Base-by-base conservation (phyloP, 176 grass and related monocot genomes). In the Carex kokanica region DNA sequence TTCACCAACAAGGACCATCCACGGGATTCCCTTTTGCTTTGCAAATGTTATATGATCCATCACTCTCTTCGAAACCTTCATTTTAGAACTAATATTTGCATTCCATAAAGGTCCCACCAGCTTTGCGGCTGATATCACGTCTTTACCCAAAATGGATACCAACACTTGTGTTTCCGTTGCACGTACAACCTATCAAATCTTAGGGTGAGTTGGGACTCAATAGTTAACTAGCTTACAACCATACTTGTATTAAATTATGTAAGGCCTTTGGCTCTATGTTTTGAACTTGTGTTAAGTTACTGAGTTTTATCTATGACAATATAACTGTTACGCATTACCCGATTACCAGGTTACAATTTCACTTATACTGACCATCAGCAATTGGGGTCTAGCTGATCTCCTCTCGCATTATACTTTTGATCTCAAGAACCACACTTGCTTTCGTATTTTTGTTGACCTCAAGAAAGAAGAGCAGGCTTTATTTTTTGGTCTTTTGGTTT, bases 41-140 rank as follows among this genome's bases (percentile, higher is more conserved):
- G 88, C 93, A n/a, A 91, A 93, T 41, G 79, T 90, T 38, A 99
- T 89, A 32, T 95, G 92, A 81, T 93, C 93, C 72, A 18, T 23
- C 45, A 92, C 83, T 73, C 89, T 91, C 18, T 94, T 90, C 24
- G 93, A 90, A 59, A 99, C 86, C 63, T 95, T 93, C 62, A 93
- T 95, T 83, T 99, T 92, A 84, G 91, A 86, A 80, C 94, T 99
- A 86, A 99, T 95, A 49, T 92, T 88, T 70, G 91, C 96, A 83
- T 83, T 86, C 96, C 96, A 99, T 73, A 99, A 57, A 69, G 94
- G 87, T 14, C 81, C 88, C 43, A 89, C 91, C 1, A 93, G 87
- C 82, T 91, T 90, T 2, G 96, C 87, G 2, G 93, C 93, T 67
- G 93, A 73, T 52, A 79, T 83, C 17, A 95, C 90, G 83, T 99